Percentiles rank a stretch among this genome's conserved stretches.
Conservation (phyloP, 352 stramenopile species). For the Blastocystis sp. region DNA sequence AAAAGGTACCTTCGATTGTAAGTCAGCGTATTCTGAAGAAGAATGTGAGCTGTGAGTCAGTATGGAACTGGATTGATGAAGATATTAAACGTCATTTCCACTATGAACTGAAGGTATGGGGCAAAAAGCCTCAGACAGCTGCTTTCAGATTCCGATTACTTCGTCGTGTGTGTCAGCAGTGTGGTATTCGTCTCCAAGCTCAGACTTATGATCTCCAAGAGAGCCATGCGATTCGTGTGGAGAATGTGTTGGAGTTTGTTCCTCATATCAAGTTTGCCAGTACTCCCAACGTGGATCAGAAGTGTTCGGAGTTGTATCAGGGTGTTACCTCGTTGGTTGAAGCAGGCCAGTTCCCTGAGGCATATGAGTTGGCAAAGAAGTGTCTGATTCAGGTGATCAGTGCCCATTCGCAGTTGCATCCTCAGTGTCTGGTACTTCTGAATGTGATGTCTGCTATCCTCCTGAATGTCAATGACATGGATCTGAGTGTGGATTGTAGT, state of each 20-base stretch:
- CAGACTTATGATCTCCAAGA: conserved; percentile 4
- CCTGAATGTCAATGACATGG: conserved; percentile 15
- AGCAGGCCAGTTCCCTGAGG: neutral
- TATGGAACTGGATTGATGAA: conserved; percentile 24
- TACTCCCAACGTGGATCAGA: conserved; percentile 31
- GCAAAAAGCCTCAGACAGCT: conserved; percentile 1
- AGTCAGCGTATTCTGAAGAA: neutral
- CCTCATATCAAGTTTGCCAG: conserved; percentile 38
- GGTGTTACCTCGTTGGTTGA: neutral
- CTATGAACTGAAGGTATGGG: conserved; percentile 41
- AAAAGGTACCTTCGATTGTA: conserved; percentile 46
- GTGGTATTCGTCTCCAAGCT: conserved; percentile 28
- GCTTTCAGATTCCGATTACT: conserved; percentile 8
- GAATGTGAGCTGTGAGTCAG: neutral
- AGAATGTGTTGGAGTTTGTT: conserved; percentile 57
- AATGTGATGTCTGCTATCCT: conserved; percentile 25
- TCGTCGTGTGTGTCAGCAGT: conserved; percentile 30
- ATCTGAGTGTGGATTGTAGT: neutral
- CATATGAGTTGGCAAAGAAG: conserved; percentile 42
- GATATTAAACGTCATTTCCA: conserved; percentile 45
- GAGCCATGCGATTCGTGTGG: conserved; percentile 13
- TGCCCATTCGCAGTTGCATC: conserved; percentile 40
- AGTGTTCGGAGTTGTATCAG: conserved; percentile 30
- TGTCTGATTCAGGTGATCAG: conserved; percentile 25
- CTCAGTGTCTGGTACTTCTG: neutral